Evolutionary conservation across 371 early-diverging fungal genomes (phyloP), one percentile per base, ranked within the genome.

Genomic region (Funneliformis caledonium): DNA sequence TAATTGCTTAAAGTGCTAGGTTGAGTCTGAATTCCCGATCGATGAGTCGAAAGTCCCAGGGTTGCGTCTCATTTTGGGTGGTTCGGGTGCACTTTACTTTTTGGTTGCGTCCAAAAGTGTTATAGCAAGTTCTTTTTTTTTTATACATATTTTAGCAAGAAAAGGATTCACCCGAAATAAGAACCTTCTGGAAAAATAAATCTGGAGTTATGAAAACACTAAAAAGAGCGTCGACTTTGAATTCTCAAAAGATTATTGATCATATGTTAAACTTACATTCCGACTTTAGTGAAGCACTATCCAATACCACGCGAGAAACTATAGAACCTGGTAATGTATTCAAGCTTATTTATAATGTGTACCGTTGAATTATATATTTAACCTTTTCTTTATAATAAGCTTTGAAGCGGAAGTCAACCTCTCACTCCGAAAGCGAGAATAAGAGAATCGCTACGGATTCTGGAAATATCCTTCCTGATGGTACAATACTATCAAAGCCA

Each of bases 1-100:
- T 68, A 42, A 33, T 43, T 68, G 68, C 68, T 68, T 68, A 70
- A 70, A 70, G 72, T 70, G 50, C 45, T 70, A 70, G 16, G 72
- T 48, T 26, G 48, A 72, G 50, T 72, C 52, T 72, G 47, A 72
- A 70, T 26, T 70, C 45, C 42, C 3, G 68, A 42, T 68, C 68
- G 26, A 42, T 43, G 45, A 68, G 68, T 68, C 68, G 14, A 68
- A 68, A 68, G 19, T 70, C 72, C 72, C 50, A 26, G 72, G 50
- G 72, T 48, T 50, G 72, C 47, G 72, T 72, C 72, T 45, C 43
- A 43, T 68, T 37, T 37, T 67, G 42, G 67, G 31, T 68, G 42
- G n/a, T 16, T 72, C 47, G 50, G 31, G 50, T 48, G 72, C 31
- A 48, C 10, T 72, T 48, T 43, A 16, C 37, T 43, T 43, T 47